These are phyloP conservation scores for Dalechampia spathulata DNA, from an alignment of 441 rosid species.

Conservation along the genomic window DNA sequence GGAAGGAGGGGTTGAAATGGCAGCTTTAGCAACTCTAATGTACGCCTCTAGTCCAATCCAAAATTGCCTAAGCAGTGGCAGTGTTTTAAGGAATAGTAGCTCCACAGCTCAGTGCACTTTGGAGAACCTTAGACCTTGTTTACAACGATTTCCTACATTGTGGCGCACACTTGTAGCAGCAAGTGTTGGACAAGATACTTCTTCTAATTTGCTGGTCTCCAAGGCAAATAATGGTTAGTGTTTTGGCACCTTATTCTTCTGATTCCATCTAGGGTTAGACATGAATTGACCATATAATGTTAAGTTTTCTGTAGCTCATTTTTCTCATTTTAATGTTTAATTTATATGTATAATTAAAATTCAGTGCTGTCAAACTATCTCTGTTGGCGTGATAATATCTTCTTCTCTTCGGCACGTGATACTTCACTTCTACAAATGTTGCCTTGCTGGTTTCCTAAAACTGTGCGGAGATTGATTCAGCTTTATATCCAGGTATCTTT, in stretches of 20 bases:
- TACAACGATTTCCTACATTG: conserved; percentile 83
- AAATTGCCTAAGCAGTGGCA: conserved; percentile 64
- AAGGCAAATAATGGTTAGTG: conserved; percentile 64
- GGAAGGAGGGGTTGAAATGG: conserved; percentile 96
- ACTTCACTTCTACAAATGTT: conserved; percentile 96
- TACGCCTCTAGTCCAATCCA: conserved; percentile 72
- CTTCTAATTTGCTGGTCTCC: conserved; percentile 45
- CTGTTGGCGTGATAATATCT: conserved; percentile 87
- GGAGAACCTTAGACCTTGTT: conserved; percentile 78
- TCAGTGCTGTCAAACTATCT: conserved; percentile 74
- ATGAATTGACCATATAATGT: neutral
- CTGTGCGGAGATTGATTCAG: conserved; percentile 86
- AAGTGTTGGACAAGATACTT: conserved; percentile 61
- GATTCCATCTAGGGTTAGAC: conserved; percentile 14
- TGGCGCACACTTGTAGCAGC: conserved; percentile 79
- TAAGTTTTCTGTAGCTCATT: conserved; percentile 16
- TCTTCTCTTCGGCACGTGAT: conserved; percentile 86
- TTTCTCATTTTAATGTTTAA: conserved; percentile 8
- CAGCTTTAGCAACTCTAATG: conserved; percentile 98
- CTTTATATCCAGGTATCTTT: conserved; percentile 82
- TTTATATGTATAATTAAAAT: conserved; percentile 30
- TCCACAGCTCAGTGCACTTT: conserved; percentile 86
- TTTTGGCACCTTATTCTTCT: conserved; percentile 13
- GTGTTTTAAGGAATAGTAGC: conserved; percentile 72
- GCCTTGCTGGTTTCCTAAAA: conserved; percentile 97